Base-by-base conservation (phyloP, 108 stramenopile genomes). In the Skeletonema menzelii region DNA sequence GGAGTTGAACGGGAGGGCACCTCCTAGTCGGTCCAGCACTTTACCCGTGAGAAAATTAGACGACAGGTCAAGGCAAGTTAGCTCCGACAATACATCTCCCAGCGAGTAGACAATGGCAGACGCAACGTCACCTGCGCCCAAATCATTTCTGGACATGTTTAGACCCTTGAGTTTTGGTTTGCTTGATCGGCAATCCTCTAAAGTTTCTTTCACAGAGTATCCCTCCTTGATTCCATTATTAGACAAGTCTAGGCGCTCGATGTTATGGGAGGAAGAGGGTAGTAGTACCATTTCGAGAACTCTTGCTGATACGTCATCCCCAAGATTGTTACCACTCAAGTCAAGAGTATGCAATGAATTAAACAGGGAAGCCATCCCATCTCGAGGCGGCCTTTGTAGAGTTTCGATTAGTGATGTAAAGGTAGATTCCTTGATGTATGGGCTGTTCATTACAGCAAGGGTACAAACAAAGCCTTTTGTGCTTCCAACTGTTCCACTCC, bases 191-290 rank as follows among this genome's bases (percentile, higher is more conserved):
- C 86, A 88, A 8, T 70, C 35, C 17, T 61, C 46, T 30, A 89
- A 30, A 59, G 78, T 85, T 59, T 53, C 62, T 2, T 73, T 56
- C 4, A 86, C 82, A 15, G 70, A 67, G 8, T 65, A 66, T 24
- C 84, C 88, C 44, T 64, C 55, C 37, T 79, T 66, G 42, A 89
- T 89, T 32, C 49, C 26, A 53, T 89, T 89, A 19, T 78, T 80
- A 4, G 88, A 85, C 5, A 89, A 49, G 59, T 89, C 88, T 2
- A 89, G 80, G 35, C 76, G 69, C 61, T 89, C 88, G 14, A 89
- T 31, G 14, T 49, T 70, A 61, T 86, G 84, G 8, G 84, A 73
- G 24, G 84, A 87, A 27, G 83, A 71, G 22, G 83, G 76, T 20
- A 77, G 60, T 31, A 85, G 82, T 3, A 78, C 72, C 19, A 87